Percentiles rank a stretch among this genome's conserved stretches.
phyloP scores from a whole-genome alignment of 306 rosid genomes.

The Cicer pinnatifidum region DNA sequence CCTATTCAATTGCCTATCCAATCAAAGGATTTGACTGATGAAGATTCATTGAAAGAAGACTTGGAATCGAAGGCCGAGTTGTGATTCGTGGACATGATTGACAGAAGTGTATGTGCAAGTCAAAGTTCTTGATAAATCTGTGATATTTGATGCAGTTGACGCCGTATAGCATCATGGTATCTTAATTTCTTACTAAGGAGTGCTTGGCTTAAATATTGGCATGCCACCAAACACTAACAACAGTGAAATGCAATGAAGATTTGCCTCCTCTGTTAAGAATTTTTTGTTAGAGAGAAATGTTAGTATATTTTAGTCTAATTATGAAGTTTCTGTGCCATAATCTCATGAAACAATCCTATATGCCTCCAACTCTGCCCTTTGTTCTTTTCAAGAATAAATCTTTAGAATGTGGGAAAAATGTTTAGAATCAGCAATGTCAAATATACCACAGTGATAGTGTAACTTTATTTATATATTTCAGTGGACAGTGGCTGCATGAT shows the following conservation, averaged over 20 bases:
- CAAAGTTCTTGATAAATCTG: slow-evolving; percentile 1
- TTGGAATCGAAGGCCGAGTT: slow-evolving; percentile 82
- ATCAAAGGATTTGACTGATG: slow-evolving; percentile 39
- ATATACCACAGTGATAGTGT: slow-evolving; percentile 13
- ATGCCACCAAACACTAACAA: slow-evolving; percentile 40
- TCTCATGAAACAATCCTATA: not conserved
- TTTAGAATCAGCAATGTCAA: slow-evolving; percentile 24
- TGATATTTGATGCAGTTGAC: slow-evolving; percentile 36
- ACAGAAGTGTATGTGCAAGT: slow-evolving; percentile 2
- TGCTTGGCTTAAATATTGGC: slow-evolving; percentile 38
- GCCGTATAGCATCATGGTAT: slow-evolving; percentile 10
- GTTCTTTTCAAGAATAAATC: slow-evolving; percentile 25
- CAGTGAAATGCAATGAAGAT: slow-evolving; percentile 40
- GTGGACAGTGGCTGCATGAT: no score
- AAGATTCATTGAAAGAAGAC: slow-evolving; percentile 52
- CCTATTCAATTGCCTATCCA: slow-evolving; percentile 49
- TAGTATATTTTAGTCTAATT: slow-evolving; percentile 16
- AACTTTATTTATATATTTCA: slow-evolving; percentile 11
- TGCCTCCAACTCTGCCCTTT: not conserved
- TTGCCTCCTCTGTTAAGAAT: slow-evolving; percentile 42
- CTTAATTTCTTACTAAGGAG: slow-evolving; percentile 28
- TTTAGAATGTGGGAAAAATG: not conserved
- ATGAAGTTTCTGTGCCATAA: slow-evolving; percentile 11
- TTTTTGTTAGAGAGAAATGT: slow-evolving; percentile 42
- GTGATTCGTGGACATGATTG: slow-evolving; percentile 42